Evolutionary conservation across 352 stramenopile species (phyloP).

Genomic region (Plasmopara halstedii): DNA sequence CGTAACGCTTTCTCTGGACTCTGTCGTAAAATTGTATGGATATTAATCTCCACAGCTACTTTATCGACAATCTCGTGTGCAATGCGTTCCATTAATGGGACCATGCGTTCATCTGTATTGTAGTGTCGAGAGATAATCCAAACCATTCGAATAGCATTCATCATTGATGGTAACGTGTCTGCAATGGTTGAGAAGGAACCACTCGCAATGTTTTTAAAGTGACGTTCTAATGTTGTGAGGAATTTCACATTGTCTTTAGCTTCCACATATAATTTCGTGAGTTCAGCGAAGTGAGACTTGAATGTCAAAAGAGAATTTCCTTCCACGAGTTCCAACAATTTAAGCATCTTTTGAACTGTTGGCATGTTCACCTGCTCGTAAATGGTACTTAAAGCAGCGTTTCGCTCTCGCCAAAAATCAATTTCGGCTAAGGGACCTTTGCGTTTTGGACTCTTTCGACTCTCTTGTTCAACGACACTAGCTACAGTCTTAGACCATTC

Average conservation of each 20-base stretch:
- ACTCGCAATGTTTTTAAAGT: slow-evolving; percentile 93
- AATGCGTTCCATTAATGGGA: slow-evolving; percentile 94
- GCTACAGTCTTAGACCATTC: slow-evolving; percentile 90
- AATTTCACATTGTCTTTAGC: slow-evolving; percentile 97
- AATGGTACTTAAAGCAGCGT: slow-evolving; percentile 90
- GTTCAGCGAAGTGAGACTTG: slow-evolving; percentile 91
- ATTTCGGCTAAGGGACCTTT: slow-evolving; percentile 92
- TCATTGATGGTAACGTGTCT: slow-evolving; percentile 93
- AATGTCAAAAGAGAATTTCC: slow-evolving; percentile 88
- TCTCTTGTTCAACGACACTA: slow-evolving; percentile 87
- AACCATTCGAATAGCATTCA: slow-evolving; percentile 95
- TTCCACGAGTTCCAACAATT: slow-evolving; percentile 88
- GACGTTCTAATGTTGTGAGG: slow-evolving; percentile 91
- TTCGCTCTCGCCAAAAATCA: slow-evolving; percentile 94
- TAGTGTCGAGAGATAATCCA: slow-evolving; percentile 97
- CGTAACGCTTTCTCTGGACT: slow-evolving; percentile 66
- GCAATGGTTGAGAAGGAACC: slow-evolving; percentile 89
- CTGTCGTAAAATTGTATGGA: slow-evolving; percentile 85
- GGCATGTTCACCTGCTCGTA: slow-evolving; percentile 95
- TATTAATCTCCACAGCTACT: slow-evolving; percentile 87
- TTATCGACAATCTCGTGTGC: slow-evolving; percentile 91
- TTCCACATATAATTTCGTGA: slow-evolving; percentile 93
- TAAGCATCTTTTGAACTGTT: slow-evolving; percentile 93
- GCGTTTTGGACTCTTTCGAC: slow-evolving; percentile 74
- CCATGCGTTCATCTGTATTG: slow-evolving; percentile 96